Evolutionary conservation across 108 stramenopile species (phyloP).

Genomic region (Pseudonitzschia multistriata): DNA sequence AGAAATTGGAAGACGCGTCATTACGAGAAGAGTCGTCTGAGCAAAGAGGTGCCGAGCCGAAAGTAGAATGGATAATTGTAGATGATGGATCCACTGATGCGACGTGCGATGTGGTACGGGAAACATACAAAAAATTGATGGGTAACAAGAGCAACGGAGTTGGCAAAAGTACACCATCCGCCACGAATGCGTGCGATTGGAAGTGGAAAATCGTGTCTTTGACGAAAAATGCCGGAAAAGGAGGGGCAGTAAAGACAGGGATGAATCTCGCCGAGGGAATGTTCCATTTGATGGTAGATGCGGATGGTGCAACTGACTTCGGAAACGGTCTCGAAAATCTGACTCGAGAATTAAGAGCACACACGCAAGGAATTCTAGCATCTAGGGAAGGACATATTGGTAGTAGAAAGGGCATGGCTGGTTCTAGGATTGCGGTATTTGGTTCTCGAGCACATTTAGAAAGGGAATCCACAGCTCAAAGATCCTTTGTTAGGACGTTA

Average conservation of each 20-base stretch:
- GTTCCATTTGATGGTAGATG: conserved; percentile 77
- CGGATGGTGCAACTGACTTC: conserved; percentile 85
- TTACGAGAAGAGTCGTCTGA: background rate
- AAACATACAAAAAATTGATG: conserved; percentile 11
- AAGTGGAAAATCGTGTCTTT: conserved; percentile 45
- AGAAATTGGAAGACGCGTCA: background rate
- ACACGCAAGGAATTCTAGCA: conserved; percentile 9
- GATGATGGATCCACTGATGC: conserved; percentile 81
- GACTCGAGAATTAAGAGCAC: conserved; percentile 26
- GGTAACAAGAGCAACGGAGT: conserved; percentile 27
- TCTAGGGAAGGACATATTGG: conserved; percentile 2
- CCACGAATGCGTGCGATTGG: background rate
- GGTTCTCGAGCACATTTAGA: conserved; percentile 79
- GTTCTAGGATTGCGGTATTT: conserved; percentile 45
- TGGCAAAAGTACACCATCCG: background rate
- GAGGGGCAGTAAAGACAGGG: conserved; percentile 74
- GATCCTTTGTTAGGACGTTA: conserved; percentile 62
- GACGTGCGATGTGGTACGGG: conserved; percentile 49
- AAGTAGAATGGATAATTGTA: conserved; percentile 76
- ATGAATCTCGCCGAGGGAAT: conserved; percentile 57
- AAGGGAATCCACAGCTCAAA: conserved; percentile 37
- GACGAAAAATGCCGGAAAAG: conserved; percentile 58
- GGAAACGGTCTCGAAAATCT: conserved; percentile 58
- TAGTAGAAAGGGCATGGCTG: background rate
- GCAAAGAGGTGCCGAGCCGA: background rate